Conservation (phyloP, 2,329 filamentous ascomycete genomes). For the Aspergillus ibericus region DNA sequence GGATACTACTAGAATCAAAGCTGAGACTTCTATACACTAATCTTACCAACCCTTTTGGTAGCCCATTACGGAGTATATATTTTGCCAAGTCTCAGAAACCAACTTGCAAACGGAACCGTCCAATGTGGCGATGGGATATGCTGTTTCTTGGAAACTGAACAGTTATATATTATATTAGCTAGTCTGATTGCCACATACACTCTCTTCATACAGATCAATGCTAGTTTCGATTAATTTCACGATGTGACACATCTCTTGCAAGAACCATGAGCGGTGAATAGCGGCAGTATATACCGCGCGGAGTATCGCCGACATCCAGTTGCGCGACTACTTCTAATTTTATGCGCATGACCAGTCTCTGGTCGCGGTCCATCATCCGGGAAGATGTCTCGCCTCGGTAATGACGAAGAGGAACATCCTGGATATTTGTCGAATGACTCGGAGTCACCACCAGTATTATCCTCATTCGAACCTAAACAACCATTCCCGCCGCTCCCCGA, state of each 20-base stretch:
- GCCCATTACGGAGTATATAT: too few species aligned
- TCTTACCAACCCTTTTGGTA: too few species aligned
- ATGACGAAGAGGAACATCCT: conserved; percentile 4
- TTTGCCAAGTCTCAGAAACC: too few species aligned
- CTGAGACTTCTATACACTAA: too few species aligned
- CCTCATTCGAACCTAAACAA: conserved; percentile 33
- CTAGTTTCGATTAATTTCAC: too few species aligned
- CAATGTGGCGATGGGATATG: too few species aligned
- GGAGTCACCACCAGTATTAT: conserved; percentile 6
- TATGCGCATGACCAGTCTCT: not conserved
- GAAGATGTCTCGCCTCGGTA: conserved; percentile 15
- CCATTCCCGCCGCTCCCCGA: conserved; percentile 35
- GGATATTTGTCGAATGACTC: conserved; percentile 8
- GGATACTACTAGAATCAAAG: too few species aligned
- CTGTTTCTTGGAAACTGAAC: too few species aligned
- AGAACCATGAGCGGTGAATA: not conserved
- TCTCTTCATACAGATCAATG: not conserved
- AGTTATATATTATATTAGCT: too few species aligned
- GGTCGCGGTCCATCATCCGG: not conserved
- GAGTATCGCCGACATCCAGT: not conserved
- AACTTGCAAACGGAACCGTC: too few species aligned
- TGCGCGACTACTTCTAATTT: not conserved
- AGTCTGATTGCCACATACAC: too few species aligned
- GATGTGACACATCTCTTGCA: too few species aligned
- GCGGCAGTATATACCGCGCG: not conserved